These are phyloP conservation scores for Pichia occidentalis DNA, from an alignment of 805 yeast species.

Conservation along the genomic window DNA sequence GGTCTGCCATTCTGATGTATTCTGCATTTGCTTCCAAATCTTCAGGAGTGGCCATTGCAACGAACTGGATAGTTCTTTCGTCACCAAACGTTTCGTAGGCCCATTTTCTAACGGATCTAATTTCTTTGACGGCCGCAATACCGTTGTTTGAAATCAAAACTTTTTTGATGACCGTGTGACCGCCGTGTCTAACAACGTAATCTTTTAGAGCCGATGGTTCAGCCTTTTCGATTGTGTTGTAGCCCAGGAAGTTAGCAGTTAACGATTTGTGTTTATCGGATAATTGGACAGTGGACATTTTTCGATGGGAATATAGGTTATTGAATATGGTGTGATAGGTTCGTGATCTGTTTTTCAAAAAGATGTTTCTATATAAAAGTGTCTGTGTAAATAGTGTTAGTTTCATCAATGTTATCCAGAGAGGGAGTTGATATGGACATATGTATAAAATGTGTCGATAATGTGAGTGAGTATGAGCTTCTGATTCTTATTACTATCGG, in stretches of 20 bases:
- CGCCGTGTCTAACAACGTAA: constrained; percentile 78
- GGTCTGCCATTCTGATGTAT: constrained; percentile 98
- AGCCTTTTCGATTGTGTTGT: constrained; percentile 69
- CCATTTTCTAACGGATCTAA: constrained; percentile 97
- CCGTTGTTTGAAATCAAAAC: constrained; percentile 96
- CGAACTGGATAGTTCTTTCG: constrained; percentile 87
- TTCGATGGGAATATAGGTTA: neutral
- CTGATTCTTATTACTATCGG: no score
- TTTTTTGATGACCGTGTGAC: constrained; percentile 89
- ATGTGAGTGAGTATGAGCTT: no score
- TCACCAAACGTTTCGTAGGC: constrained; percentile 98
- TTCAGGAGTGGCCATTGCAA: constrained; percentile 99
- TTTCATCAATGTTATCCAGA: no score
- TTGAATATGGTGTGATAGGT: no score
- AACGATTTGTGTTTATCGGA: constrained; percentile 31
- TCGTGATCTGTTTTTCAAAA: no score
- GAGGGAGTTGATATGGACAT: no score
- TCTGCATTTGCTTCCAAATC: constrained; percentile 96
- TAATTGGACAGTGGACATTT: constrained; percentile 11
- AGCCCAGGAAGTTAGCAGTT: constrained; percentile 75
- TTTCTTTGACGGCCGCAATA: constrained; percentile 98
- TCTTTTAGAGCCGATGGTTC: constrained; percentile 75
- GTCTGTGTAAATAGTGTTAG: no score
- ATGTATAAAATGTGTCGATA: no score
- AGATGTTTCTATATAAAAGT: no score